Evolutionary conservation across 768 basidiomycete genomes (phyloP), one percentile per base, ranked within the genome.

Genomic region (Panellus pusillus): DNA sequence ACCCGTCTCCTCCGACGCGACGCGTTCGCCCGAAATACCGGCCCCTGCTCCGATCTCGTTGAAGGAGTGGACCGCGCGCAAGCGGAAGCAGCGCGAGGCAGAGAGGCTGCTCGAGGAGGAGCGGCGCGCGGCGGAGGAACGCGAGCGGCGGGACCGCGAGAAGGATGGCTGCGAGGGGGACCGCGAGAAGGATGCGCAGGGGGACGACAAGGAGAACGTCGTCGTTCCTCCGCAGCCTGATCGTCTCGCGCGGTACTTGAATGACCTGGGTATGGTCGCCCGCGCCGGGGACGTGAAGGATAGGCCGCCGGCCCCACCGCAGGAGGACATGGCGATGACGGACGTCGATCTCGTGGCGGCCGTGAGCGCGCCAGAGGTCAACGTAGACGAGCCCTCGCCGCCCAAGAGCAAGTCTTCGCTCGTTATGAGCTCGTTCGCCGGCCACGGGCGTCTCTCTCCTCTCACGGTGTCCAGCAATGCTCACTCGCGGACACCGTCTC

Each of bases 131-230:
- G 9, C 9, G 2, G 43, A 36, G 37, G 50, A 51, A 29, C 43
- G 11, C 2, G 57, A 45, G 47, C 20, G 40, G 18, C 15, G 29
- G 28, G 42, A 53, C 17, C 40, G 35, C 6, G 57, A 54, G 12
- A 14, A 7, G 50, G 41, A 51, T 43, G 14, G 28, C 14, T n/a
- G 40, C 42, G 50, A 42, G 31, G 11, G 50, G 47, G 14, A 50
- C n/a, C n/a, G n/a, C n/a, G n/a, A 57, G 43, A 41, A 53, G 47
- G 51, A 44, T 20, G 28, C 36, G 15, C 51, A 27, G 47, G 54
- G 40, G 5, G 50, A 47, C 20, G 44, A 52, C 32, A 55, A 60
- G 47, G 54, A 60, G 51, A 52, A 55, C 29, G 51, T 38, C 24
- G 53, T 41, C 32, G 43, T 53, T 4, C 37, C 43, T 0, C 29